phyloP scores from a whole-genome alignment of 208 protist genomes.

The Crithidia mellificae region DNA sequence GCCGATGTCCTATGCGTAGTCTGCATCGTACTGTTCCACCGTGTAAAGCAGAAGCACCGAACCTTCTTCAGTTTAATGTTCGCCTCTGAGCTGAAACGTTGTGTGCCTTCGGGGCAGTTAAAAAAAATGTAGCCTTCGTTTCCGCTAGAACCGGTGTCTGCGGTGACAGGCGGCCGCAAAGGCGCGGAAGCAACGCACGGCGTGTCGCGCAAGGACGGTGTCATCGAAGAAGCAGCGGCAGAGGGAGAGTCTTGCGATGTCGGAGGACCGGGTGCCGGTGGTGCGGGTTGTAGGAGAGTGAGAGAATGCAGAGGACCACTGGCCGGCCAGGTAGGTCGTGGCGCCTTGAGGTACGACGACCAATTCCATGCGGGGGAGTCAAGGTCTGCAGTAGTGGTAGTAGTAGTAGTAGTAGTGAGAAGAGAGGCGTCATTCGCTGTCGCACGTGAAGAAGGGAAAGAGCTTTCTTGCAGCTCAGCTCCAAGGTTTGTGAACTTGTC shows the following conservation, averaged over 20 bases:
- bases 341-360: conserved; percentile 21
- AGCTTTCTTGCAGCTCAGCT: too few relatives aligned
- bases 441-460: too few relatives aligned
- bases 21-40: conserved; percentile 44
- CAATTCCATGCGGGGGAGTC: conserved; percentile 4
- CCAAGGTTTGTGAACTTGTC: too few relatives aligned
- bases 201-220: too few relatives aligned
- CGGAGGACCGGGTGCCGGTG: not conserved
- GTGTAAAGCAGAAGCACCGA: conserved; percentile 77
- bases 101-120: conserved; percentile 85
- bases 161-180: not conserved
- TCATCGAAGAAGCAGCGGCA: too few relatives aligned
- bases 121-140: conserved; percentile 79
- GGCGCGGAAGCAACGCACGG: too few relatives aligned
- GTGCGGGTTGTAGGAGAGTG: conserved; percentile 1
- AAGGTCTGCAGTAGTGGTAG: too few relatives aligned
- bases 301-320: conserved; percentile 4
- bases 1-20: too few relatives aligned
- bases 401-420: not conserved
- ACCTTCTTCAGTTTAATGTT: conserved; percentile 74
- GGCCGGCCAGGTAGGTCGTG: conserved; percentile 22
- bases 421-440: not conserved
- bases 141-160: conserved; percentile 26
- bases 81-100: conserved; percentile 82
- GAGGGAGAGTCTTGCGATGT: not conserved